These are phyloP conservation scores for Ophiostoma sp. DNA, from an alignment of 2,329 filamentous ascomycete genomes.

Conservation along the genomic window DNA sequence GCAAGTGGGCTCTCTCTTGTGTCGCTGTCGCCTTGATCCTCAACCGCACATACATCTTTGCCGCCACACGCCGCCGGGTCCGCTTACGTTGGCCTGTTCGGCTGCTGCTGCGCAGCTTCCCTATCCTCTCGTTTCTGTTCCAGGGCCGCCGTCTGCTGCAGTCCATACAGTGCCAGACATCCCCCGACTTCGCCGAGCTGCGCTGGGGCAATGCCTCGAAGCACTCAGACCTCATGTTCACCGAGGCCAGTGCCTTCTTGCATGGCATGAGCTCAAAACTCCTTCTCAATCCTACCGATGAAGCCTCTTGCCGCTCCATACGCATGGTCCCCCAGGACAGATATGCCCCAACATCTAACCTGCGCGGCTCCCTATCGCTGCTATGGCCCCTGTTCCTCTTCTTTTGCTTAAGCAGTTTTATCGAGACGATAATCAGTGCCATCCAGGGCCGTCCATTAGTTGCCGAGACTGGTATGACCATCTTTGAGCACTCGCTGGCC, in stretches of 20 bases:
- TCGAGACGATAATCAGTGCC: slow-evolving; percentile 83
- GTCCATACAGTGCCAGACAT: slow-evolving; percentile 88
- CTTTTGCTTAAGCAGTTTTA: slow-evolving; percentile 70
- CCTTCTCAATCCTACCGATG: slow-evolving; percentile 67
- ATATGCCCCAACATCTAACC: slow-evolving; percentile 45
- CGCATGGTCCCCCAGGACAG: slow-evolving; percentile 60
- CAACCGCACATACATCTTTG: slow-evolving; percentile 90
- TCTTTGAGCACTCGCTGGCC: slow-evolving; percentile 92
- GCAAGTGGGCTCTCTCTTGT: slow-evolving; percentile 85
- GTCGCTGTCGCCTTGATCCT: slow-evolving; percentile 80
- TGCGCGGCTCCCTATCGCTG: slow-evolving; percentile 71
- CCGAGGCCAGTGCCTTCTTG: slow-evolving; percentile 62
- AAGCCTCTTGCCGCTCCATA: slow-evolving; percentile 67
- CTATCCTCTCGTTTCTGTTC: slow-evolving; percentile 62
- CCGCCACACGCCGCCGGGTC: slow-evolving; percentile 77
- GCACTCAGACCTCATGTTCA: slow-evolving; percentile 62
- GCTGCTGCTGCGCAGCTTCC: slow-evolving; percentile 62
- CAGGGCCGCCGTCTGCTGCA: slow-evolving; percentile 69
- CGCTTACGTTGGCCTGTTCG: slow-evolving; percentile 67
- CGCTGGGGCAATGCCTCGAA: slow-evolving; percentile 65
- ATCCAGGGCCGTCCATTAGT: slow-evolving; percentile 74
- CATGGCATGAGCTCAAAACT: slow-evolving; percentile 66
- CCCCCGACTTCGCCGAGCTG: slow-evolving; percentile 61
- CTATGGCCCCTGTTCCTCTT: slow-evolving; percentile 71
- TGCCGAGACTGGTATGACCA: slow-evolving; percentile 89